A percentile compares a stretch with the other conserved stretches of the same genome.
These are phyloP conservation scores for Discostella pseudostelligera DNA, from an alignment of 108 stramenopile genomes.

Conservation along the genomic window DNA sequence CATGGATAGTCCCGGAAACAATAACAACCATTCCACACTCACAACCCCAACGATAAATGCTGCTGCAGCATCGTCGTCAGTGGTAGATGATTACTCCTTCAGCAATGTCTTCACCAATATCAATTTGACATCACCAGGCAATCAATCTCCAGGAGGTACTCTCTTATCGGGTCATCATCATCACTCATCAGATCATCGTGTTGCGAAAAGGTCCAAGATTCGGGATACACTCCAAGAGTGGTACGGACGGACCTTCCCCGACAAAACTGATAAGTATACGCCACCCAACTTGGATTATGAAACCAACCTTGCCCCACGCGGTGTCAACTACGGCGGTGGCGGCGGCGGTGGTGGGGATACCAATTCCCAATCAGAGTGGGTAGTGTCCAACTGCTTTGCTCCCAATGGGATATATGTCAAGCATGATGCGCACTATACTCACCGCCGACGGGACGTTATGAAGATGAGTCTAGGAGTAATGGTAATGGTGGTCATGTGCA, in stretches of 20 bases:
- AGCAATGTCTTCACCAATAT: conserved; percentile 22
- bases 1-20: conserved; percentile 21
- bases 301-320: conserved; percentile 33
- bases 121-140: conserved; percentile 16
- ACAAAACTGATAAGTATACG: neutral
- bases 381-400: conserved; percentile 13
- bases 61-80: neutral
- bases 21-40: neutral
- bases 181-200: no score
- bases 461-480: conserved; percentile 30
- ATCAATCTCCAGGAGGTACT: conserved; percentile 4
- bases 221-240: conserved; percentile 3
- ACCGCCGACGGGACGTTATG: conserved; percentile 2
- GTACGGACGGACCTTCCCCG: neutral
- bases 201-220: neutral
- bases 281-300: conserved; percentile 25
- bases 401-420: conserved; percentile 12
- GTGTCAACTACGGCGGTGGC: conserved; percentile 7
- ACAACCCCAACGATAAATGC: neutral
- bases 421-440: conserved; percentile 7
- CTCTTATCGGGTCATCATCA: neutral
- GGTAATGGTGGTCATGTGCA: conserved; percentile 30
- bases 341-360: conserved; percentile 6
- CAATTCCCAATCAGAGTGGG: conserved; percentile 14
- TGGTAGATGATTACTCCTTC: conserved; percentile 44